A percentile compares a stretch with the other conserved stretches of the same genome.
Evolutionary conservation across 2,329 filamentous ascomycete genomes (phyloP).

Genomic region (Bisporella sp.): DNA sequence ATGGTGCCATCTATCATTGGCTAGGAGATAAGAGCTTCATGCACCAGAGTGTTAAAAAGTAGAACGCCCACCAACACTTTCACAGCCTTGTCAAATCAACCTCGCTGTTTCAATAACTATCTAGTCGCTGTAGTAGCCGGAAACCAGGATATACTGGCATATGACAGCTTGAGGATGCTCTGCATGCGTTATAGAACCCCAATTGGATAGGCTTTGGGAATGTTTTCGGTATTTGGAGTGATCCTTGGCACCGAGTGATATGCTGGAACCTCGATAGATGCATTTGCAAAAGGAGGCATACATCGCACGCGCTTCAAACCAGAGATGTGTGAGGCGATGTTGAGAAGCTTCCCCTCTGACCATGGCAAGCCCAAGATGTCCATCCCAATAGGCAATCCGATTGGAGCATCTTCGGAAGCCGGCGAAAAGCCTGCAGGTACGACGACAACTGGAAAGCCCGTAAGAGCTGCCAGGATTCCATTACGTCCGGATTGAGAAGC

Average conservation of each 20-base stretch:
- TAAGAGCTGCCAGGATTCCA: constrained; percentile 34
- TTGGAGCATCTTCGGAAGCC: constrained; percentile 38
- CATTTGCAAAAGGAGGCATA: constrained; percentile 38
- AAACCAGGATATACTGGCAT: too few species aligned
- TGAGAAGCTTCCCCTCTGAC: constrained; percentile 45
- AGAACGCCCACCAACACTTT: too few species aligned
- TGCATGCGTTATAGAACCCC: constrained; percentile 24
- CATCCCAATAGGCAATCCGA: constrained; percentile 57
- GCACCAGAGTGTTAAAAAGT: too few species aligned
- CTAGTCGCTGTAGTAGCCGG: too few species aligned
- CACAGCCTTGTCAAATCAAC: neutral
- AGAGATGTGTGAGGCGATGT: constrained; percentile 44
- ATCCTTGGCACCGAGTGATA: constrained; percentile 39
- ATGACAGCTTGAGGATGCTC: neutral
- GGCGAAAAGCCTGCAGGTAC: constrained; percentile 47
- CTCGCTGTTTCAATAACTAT: neutral
- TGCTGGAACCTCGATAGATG: constrained; percentile 29
- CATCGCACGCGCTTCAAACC: constrained; percentile 37
- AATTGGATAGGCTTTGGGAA: constrained; percentile 40
- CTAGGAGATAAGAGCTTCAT: too few species aligned
- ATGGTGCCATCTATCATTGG: too few species aligned
- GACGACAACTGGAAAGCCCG: constrained; percentile 35
- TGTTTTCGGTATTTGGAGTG: constrained; percentile 34
- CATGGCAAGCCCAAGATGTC: constrained; percentile 54
- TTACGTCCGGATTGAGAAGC: constrained; percentile 51